Evolutionary conservation across 805 yeast genomes (phyloP), one percentile per base, ranked within the genome.

Genomic region (Candida odintsovae): DNA sequence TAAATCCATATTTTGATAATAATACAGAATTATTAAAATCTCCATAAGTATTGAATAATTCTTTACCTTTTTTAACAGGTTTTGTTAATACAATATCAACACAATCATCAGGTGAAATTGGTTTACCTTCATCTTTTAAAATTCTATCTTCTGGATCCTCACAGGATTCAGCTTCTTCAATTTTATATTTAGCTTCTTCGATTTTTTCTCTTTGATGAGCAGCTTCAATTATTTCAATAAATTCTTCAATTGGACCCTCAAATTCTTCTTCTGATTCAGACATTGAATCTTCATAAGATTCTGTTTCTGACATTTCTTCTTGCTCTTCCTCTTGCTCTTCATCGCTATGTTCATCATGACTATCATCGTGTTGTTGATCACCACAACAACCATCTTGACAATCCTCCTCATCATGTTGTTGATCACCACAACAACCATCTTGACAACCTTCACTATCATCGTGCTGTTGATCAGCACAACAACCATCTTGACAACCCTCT

Each of bases 21-120:
- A 90, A 66, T 33, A 77, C 73, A 0, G 85, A 71, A 54, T 86
- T 88, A 15, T 82, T 66, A 36, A 83, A 69, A 23, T 81, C 83
- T 0, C 97, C 97, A 56, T 90, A 90, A 0, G 94, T 81, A 65
- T 88, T 90, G 69, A 82, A 86, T 13, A 92, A 58, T 58, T 92
- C 97, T 12, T 69, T 62, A 8, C 79, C 78, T 29, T 65, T 59
- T 1, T 56, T 43, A 0, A 86, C 77, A 2, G 64, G 58, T 13
- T 59, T 61, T 18, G 71, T 68, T 2, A 83, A 57, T 0, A 77
- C 71, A 13, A 90, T 78, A 55, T 89, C 96, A 55, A 95, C 87
- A 52, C 90, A 82, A 48, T 78, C 77, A 44, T 73, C 75, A 2
- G 76, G 68, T 4, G 60, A 50, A 3, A 73, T 64, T 9, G 69